Conservation (phyloP, 2,329 filamentous ascomycete species). For the Ophiosphaerella narmari region DNA sequence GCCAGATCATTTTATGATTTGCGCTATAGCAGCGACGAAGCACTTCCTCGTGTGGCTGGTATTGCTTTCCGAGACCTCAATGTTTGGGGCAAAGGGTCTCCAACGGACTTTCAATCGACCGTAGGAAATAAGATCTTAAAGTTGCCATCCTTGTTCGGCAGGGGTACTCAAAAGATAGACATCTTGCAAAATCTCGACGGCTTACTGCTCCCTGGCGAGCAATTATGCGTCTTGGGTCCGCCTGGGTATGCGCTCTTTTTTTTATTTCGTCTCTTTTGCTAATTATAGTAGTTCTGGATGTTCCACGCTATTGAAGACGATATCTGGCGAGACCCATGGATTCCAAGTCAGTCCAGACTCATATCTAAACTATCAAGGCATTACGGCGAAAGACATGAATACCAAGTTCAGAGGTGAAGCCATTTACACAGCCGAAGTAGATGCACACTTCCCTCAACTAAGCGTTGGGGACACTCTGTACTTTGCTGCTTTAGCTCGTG, state of each 20-base stretch:
- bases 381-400: constrained; percentile 73
- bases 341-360: constrained; percentile 71
- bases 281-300: constrained; percentile 59
- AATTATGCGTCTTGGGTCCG: constrained; percentile 73
- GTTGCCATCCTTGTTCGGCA: constrained; percentile 59
- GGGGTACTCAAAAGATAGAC: constrained; percentile 61
- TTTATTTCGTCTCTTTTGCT: not conserved
- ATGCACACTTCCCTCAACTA: constrained; percentile 77
- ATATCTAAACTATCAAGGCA: constrained; percentile 80
- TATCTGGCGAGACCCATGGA: constrained; percentile 80
- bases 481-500: constrained; percentile 67
- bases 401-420: constrained; percentile 77
- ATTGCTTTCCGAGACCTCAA: constrained; percentile 67
- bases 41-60: constrained; percentile 60
- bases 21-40: constrained; percentile 51
- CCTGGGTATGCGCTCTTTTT: constrained; percentile 49
- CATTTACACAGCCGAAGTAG: constrained; percentile 82
- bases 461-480: constrained; percentile 76
- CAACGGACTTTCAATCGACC: constrained; percentile 70
- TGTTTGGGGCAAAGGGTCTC: constrained; percentile 68
- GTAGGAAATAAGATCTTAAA: constrained; percentile 65
- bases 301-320: constrained; percentile 80
- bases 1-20: constrained; percentile 53
- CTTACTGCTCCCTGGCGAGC: constrained; percentile 69
- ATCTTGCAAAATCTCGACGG: constrained; percentile 71